Evolutionary conservation across 306 rosid species (phyloP).

Genomic region (Ormosia semicastrata): DNA sequence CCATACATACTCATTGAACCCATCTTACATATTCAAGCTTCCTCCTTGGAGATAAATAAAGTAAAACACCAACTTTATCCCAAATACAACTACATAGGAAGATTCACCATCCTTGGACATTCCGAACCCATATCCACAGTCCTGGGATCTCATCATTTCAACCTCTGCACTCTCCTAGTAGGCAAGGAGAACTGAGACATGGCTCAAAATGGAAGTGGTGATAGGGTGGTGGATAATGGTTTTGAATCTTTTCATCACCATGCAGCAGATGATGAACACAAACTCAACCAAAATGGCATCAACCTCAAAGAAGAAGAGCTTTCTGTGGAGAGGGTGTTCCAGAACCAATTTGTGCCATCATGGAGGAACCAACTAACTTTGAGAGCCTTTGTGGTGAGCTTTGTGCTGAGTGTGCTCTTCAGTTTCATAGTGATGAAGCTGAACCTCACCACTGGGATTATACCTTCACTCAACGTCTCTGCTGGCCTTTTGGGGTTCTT

Average conservation of each 20-base stretch:
- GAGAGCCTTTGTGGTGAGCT: slow-evolving; percentile 55
- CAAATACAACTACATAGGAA: not conserved
- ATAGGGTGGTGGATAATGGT: slow-evolving; percentile 13
- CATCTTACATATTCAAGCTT: slow-evolving; percentile 10
- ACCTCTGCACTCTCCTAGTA: not conserved
- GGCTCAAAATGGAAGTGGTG: slow-evolving; percentile 32
- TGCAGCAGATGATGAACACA: slow-evolving; percentile 7
- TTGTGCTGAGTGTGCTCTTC: slow-evolving; percentile 42
- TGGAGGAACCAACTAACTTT: slow-evolving; percentile 49
- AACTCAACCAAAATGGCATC: not conserved
- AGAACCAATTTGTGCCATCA: slow-evolving; percentile 46
- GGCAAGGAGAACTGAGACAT: slow-evolving; percentile 1
- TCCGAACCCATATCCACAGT: slow-evolving; percentile 14
- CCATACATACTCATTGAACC: not conserved
- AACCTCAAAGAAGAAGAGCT: slow-evolving; percentile 19
- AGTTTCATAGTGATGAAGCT: slow-evolving; percentile 60
- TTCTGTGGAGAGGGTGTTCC: slow-evolving; percentile 49
- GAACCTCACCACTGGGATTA: slow-evolving; percentile 59
- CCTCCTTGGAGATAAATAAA: not conserved
- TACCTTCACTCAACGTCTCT: slow-evolving; percentile 59
- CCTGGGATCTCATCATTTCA: not conserved
- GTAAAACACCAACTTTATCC: not conserved
- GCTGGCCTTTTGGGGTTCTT: slow-evolving; percentile 58
- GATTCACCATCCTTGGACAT: slow-evolving; percentile 13
- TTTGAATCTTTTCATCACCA: not conserved